These are phyloP conservation scores for Auricularia heimuer DNA, from an alignment of 768 basidiomycete genomes.

Conservation along the genomic window DNA sequence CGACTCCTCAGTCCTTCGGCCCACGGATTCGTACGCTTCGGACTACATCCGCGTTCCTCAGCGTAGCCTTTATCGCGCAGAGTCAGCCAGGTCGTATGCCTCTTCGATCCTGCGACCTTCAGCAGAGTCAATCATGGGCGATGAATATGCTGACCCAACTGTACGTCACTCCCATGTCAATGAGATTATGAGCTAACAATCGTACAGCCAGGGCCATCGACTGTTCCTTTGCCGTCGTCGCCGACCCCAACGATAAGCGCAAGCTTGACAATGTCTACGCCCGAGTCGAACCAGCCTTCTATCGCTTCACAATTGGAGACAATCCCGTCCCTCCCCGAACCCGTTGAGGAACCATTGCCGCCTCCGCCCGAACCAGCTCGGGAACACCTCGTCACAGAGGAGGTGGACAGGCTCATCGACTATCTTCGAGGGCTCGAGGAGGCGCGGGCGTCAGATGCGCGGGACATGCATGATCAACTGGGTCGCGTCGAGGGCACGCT, in stretches of 20 bases:
- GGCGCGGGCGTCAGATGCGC: slow-evolving; percentile 50
- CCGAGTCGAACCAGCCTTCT: slow-evolving; percentile 38
- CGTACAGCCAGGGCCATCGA: slow-evolving; percentile 14
- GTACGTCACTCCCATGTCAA: too few species aligned
- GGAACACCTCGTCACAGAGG: slow-evolving; percentile 28
- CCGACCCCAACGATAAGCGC: slow-evolving; percentile 31
- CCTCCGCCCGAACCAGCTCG: slow-evolving; percentile 7
- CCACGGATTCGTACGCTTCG: not conserved
- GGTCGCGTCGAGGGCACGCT: slow-evolving; percentile 62
- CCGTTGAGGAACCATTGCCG: slow-evolving; percentile 18
- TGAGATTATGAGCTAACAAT: not conserved
- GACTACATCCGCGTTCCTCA: not conserved
- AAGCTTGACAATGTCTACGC: slow-evolving; percentile 43
- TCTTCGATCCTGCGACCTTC: not conserved
- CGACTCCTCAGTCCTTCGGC: not conserved
- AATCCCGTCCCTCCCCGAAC: slow-evolving; percentile 28
- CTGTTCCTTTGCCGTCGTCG: slow-evolving; percentile 23
- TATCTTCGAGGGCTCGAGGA: slow-evolving; percentile 56
- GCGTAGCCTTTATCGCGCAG: not conserved
- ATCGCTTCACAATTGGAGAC: slow-evolving; percentile 38
- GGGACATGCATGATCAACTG: slow-evolving; percentile 57
- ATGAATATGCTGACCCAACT: not conserved
- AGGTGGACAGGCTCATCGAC: slow-evolving; percentile 32
- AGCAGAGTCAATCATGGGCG: not conserved
- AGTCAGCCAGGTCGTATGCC: not conserved